These are phyloP conservation scores for Adansonia madagascariensis DNA, from an alignment of 441 rosid species.

Conservation along the genomic window DNA sequence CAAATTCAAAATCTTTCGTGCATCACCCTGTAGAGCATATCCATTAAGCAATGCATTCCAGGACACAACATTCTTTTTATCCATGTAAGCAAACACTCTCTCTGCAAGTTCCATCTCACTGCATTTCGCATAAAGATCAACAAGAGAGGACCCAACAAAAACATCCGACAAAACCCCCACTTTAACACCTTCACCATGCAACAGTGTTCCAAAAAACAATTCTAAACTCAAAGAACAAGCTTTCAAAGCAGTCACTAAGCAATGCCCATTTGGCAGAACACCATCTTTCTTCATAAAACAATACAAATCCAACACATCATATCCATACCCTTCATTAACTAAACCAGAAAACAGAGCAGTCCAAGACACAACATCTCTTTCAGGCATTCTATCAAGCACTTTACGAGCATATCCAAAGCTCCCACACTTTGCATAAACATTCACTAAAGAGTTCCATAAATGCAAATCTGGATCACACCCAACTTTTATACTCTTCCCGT, in stretches of 20 bases:
- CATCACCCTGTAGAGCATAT: constrained; percentile 32
- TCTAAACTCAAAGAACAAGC: constrained; percentile 36
- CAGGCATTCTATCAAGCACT: constrained; percentile 38
- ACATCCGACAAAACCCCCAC: constrained; percentile 30
- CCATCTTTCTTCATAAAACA: constrained; percentile 33
- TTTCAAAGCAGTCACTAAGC: constrained; percentile 33
- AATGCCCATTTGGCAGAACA: constrained; percentile 34
- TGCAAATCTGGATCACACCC: constrained; percentile 24
- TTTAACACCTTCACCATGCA: constrained; percentile 36
- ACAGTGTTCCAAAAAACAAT: constrained; percentile 30
- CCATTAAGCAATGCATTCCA: constrained; percentile 43
- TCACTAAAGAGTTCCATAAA: constrained; percentile 38
- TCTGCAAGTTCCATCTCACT: constrained; percentile 36
- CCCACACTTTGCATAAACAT: constrained; percentile 33
- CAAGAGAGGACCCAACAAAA: constrained; percentile 40
- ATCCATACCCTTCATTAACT: constrained; percentile 32
- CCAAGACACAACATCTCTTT: constrained; percentile 43
- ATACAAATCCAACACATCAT: constrained; percentile 27
- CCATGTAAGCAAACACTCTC: constrained; percentile 30
- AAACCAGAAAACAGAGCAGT: constrained; percentile 33
- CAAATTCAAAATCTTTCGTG: constrained; percentile 34
- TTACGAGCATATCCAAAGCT: constrained; percentile 24
- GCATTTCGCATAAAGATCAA: constrained; percentile 40
- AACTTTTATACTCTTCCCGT: constrained; percentile 34
- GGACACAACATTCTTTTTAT: constrained; percentile 34